Conservation (phyloP, 2,329 filamentous ascomycete genomes). For the Pseudocercospora macadamiae region DNA sequence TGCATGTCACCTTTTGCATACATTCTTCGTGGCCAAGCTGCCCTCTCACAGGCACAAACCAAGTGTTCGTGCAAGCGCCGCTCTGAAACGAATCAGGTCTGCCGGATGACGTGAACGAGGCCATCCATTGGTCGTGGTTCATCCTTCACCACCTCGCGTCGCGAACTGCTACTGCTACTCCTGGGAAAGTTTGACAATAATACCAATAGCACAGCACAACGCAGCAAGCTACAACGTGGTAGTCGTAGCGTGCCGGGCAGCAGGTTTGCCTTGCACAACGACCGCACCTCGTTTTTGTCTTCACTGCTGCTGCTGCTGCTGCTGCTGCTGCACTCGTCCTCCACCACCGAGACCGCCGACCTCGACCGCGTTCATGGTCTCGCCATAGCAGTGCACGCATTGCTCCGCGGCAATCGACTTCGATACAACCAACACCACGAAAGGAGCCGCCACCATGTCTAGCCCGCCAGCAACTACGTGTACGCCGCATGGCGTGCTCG, state of each 20-base stretch:
- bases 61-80: neutral
- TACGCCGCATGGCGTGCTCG: no score
- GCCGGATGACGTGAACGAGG: neutral
- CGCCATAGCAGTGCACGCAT: neutral
- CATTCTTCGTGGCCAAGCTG: no score
- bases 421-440: neutral
- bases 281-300: no score
- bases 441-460: neutral
- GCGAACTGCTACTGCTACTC: no score
- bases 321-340: neutral
- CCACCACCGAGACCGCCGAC: neutral
- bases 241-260: no score
- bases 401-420: neutral
- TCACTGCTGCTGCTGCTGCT: neutral
- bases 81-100: neutral
- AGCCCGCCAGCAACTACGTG: neutral
- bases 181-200: constrained; percentile 1
- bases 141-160: neutral
- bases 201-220: neutral
- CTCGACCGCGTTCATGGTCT: neutral
- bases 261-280: neutral
- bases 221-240: no score
- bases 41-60: neutral
- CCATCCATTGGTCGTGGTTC: neutral
- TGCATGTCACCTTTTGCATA: neutral